phyloP scores from a whole-genome alignment of 176 grass and related monocot species.

The Carex littledalei region DNA sequence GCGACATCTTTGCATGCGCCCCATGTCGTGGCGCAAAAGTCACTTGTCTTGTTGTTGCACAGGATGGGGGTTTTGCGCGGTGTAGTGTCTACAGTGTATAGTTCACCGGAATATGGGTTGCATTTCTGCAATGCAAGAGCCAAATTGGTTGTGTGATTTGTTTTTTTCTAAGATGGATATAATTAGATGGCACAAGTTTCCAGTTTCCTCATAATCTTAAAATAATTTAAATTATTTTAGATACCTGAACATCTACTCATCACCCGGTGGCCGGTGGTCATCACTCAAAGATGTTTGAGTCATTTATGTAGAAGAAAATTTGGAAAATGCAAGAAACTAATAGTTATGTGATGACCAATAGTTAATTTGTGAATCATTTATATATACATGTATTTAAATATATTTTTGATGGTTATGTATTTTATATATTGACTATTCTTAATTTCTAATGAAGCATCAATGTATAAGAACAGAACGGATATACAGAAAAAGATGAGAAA shows the following conservation, averaged over 20 bases:
- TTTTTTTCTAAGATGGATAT: neutral
- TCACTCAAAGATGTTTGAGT: neutral
- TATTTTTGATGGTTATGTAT: neutral
- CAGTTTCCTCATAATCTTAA: neutral
- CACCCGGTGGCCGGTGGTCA: neutral
- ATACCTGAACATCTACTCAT: neutral
- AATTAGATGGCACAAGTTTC: neutral
- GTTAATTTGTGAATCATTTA: neutral
- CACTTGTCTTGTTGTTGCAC: slow-evolving; percentile 39
- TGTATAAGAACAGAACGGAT: too few relatives aligned
- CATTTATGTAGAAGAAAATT: neutral
- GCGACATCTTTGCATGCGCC: slow-evolving; percentile 60
- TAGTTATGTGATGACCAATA: neutral
- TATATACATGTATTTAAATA: neutral
- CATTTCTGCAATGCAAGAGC: slow-evolving; percentile 45
- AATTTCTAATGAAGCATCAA: neutral
- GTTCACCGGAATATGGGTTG: slow-evolving; percentile 61
- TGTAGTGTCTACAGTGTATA: slow-evolving; percentile 43
- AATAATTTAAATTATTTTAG: neutral
- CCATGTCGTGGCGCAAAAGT: slow-evolving; percentile 61
- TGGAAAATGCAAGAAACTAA: neutral
- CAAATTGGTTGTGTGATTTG: neutral
- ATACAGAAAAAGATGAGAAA: too few relatives aligned
- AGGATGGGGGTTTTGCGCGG: slow-evolving; percentile 44
- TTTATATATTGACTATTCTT: neutral